Evolutionary conservation across 371 early-diverging fungal species (phyloP), one percentile per base, ranked within the genome.

Genomic region (Nematocida homosporus): DNA sequence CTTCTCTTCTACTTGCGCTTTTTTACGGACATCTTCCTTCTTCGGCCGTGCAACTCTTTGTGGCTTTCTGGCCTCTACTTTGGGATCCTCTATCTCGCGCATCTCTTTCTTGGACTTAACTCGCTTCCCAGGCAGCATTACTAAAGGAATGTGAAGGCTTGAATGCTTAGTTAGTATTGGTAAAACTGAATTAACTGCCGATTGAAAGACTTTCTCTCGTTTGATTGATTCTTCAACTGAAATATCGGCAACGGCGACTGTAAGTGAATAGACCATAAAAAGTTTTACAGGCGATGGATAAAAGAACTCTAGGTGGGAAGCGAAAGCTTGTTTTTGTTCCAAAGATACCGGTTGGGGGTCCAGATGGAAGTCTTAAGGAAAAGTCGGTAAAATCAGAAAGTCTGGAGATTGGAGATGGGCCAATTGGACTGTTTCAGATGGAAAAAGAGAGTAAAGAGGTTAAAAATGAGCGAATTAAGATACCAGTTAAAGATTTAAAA

Each of bases 51-150:
- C 32, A 3, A 72, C 75, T 35, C 38, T 72, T 64, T 51, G 60
- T 3, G 75, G 44, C 47, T 59, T 61, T 52, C 63, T 72, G 18
- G 23, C 4, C 40, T 72, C 63, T 42, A 38, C 34, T 27, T 40
- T 25, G 23, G 44, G 65, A 38, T 44, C 52, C 29, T 72, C 75
- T 37, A 72, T 60, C n/a, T 72, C 65, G 44, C 63, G 8, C 48
- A 72, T 60, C 30, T 72, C 75, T 42, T 51, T 72, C 52, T 61
- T 72, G 16, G 75, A 60, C 40, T 72, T 72, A 1, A 72, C 63
- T 63, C 75, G 56, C 35, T 57, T 44, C 40, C 75, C 75, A 0
- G 75, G 75, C 29, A 51, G 60, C 13, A 72, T 72, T 2, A 60
- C 35, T 29, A 72, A 47, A 2, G 75, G 75, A 50, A 72, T 72